These are phyloP conservation scores for Prunus mira DNA, from an alignment of 306 rosid genomes.

Conservation along the genomic window DNA sequence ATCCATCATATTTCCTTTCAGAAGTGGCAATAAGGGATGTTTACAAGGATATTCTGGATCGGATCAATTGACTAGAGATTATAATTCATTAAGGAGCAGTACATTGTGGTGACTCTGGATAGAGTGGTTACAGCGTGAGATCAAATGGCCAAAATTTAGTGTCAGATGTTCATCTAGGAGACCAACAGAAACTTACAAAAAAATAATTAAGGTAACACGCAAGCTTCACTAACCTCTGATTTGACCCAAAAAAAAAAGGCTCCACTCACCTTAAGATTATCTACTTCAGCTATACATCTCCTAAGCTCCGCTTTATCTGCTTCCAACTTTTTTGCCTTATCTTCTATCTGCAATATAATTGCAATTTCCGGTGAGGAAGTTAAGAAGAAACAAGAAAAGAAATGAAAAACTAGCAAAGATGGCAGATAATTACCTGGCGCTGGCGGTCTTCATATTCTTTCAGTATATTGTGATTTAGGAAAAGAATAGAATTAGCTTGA, in stretches of 20 bases:
- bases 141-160: neutral
- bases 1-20: neutral
- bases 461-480: conserved; percentile 67
- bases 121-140: neutral
- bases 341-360: conserved; percentile 53
- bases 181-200: conserved; percentile 8
- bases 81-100: neutral
- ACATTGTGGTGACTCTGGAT: neutral
- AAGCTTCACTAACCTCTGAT: conserved; percentile 16
- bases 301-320: conserved; percentile 56
- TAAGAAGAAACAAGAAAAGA: neutral
- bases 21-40: neutral
- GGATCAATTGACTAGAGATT: neutral
- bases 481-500: conserved; percentile 81
- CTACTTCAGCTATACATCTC: conserved; percentile 51
- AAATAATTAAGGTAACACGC: conserved; percentile 10
- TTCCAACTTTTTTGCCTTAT: conserved; percentile 57
- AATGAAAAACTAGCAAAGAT: neutral
- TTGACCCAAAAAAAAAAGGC: neutral
- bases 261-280: conserved; percentile 60
- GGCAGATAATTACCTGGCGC: conserved; percentile 43
- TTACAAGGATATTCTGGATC: neutral
- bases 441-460: conserved; percentile 79
- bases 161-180: neutral
- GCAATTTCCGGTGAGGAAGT: conserved; percentile 8